Base-by-base conservation (phyloP, 2,329 filamentous ascomycete species). In the Penicillium sp. region DNA sequence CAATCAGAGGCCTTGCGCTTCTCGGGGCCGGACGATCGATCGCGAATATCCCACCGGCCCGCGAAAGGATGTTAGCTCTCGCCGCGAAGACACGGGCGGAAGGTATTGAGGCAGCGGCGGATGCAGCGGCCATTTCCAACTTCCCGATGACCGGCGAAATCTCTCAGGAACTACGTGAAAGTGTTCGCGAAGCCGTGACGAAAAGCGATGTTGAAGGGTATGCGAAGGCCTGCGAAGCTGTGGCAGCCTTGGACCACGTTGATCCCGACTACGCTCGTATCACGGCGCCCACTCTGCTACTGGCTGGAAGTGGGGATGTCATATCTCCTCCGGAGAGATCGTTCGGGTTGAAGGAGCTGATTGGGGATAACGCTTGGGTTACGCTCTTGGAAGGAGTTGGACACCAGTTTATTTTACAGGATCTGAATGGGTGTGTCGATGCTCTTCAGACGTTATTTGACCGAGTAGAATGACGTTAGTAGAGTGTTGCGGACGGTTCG, bases 291-390 rank as follows among this genome's bases (percentile, higher is more conserved):
- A 56, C 53, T 9, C 29, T 56, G 13, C 30, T 56, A 7, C 15
- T 56, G 15, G 53, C 53, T 56, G 53, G 53, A 1, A 31, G 41
- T 31, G 53, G 41, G 17, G 53, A 56, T 56, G 26, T 47, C 3
- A 56, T 56, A 30, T 56, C 53, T 17, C 53, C 53, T 7, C 53
- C 53, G 41, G 53, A 56, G 21, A 56, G 53, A 19, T 56, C 53
- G 23, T 26, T 19, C 17, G 53, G 41, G 11, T 2, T 56, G 4
- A 17, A 56, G 41, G 41, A 29, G 13, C 31, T 56, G 23, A 56
- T 56, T 56, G 53, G 53, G 41, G 53, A 46, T 46, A 47, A 56
- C 31, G 41, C 53, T 21, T 46, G 15, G 23, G 41, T 56, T 9
- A 46, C 23, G 41, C 23, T 56, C 15, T 8, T 56, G 21, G 41